Conservation (phyloP, 805 yeast genomes). For the Sporopachydermia quercuum region DNA sequence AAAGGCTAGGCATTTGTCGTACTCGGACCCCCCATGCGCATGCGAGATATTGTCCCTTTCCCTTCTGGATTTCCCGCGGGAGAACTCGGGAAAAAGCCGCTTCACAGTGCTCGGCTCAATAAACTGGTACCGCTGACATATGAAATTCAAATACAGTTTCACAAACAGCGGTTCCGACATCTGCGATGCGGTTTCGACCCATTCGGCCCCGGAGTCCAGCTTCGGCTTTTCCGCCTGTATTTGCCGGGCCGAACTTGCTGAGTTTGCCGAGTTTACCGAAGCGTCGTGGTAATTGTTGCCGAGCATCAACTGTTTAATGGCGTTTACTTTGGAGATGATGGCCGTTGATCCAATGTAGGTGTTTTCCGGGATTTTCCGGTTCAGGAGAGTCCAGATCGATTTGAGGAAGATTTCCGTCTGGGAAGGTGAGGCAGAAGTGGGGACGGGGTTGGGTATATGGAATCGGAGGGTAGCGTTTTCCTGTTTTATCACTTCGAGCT, state of each 20-base stretch:
- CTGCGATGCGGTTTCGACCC: not conserved
- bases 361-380: conserved; percentile 7
- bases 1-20: conserved; percentile 5
- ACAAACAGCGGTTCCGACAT: not conserved
- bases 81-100: conserved; percentile 4
- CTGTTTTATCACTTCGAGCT: not conserved
- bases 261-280: not conserved
- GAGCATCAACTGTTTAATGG: conserved; percentile 11
- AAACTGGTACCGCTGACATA: conserved; percentile 9
- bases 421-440: not conserved
- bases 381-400: conserved; percentile 8
- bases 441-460: not conserved
- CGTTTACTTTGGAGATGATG: conserved; percentile 14
- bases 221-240: not conserved
- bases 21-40: not conserved
- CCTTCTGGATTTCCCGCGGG: too few relatives aligned
- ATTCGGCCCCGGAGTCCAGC: too few relatives aligned
- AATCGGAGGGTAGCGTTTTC: not conserved
- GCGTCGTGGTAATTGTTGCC: not conserved
- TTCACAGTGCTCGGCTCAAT: conserved; percentile 7
- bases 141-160: conserved; percentile 5
- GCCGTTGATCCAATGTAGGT: conserved; percentile 14
- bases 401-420: conserved; percentile 5
- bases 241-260: too few relatives aligned
- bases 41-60: not conserved